Base-by-base conservation (phyloP, 306 rosid genomes). In the Fagus crenata region DNA sequence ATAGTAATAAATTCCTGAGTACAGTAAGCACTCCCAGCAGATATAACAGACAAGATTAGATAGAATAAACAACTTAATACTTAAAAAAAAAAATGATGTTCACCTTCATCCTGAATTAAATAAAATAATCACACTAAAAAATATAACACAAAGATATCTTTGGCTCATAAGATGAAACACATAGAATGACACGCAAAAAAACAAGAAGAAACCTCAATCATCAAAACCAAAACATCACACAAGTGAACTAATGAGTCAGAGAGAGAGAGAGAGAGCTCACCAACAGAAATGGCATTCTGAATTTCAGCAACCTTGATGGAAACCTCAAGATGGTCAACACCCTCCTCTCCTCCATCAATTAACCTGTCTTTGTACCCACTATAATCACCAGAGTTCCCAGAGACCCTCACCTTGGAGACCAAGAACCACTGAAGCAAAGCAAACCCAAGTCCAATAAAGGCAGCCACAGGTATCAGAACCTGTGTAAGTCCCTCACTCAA, bases 351-450 rank as follows among this genome's bases (percentile, higher is more conserved):
- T 83, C 77, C 85, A 41, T 68, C 83, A 77, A 91, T 67, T 69
- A 91, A 79, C 64, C 75, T 82, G 67, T 74, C 86, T 49, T 75
- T 81, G 15, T 75, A 76, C 5, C 83, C 82, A 41, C 75, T 69
- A 59, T 75, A 80, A 1, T 49, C 81, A 58, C 40, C 73, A 58
- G 71, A 35, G 41, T n/a, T 36, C 55, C 69, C 83, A 61, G 87
- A 85, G 61, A 88, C 87, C 84, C 53, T 77, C 32, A 91, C 88
- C 73, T 39, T 88, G 12, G 89, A 89, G 22, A 89, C 92, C 74
- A 89, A 63, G 76, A 80, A 42, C 92, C 92, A 91, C 65, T 86
- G 97, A 85, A 88, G 84, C 83, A 89, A 77, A 58, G 90, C 88
- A 88, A 88, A 86, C 33, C 81, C 90, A 58, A 88, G 72, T 51